Conservation (phyloP, 1,284 basidiomycete genomes). For the Mycena sp. region DNA sequence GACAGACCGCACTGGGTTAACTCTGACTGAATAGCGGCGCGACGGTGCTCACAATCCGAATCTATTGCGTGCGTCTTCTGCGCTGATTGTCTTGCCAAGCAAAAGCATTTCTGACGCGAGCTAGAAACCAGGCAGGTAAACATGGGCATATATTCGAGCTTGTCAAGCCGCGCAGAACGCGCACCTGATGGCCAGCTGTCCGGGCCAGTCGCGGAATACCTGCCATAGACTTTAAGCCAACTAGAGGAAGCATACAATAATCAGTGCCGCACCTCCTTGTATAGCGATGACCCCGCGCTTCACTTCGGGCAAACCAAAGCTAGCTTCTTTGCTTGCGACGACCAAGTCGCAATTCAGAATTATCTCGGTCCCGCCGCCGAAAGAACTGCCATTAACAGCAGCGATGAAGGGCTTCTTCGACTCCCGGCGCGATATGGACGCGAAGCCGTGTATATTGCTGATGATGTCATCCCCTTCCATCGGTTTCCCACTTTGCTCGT, state of each 20-base stretch:
- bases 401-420: slow-evolving; percentile 84
- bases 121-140: slow-evolving; percentile 52
- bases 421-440: slow-evolving; percentile 74
- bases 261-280: slow-evolving; percentile 68
- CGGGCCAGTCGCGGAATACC: slow-evolving; percentile 72
- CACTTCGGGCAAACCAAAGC: slow-evolving; percentile 85
- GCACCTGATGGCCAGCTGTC: slow-evolving; percentile 77
- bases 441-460: slow-evolving; percentile 73
- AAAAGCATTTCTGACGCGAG: slow-evolving; percentile 83
- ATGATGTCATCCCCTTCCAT: slow-evolving; percentile 55
- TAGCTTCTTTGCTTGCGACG: slow-evolving; percentile 75
- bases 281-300: slow-evolving; percentile 81
- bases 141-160: not conserved
- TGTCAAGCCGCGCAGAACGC: slow-evolving; percentile 6
- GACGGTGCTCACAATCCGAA: slow-evolving; percentile 75
- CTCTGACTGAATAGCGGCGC: slow-evolving; percentile 17
- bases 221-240: not conserved
- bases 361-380: slow-evolving; percentile 86
- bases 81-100: slow-evolving; percentile 72
- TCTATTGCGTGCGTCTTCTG: slow-evolving; percentile 71
- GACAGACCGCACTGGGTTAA: too few species aligned
- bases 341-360: slow-evolving; percentile 87
- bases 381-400: slow-evolving; percentile 83
- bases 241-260: slow-evolving; percentile 31
- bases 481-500: slow-evolving; percentile 51